Evolutionary conservation across 2,329 filamentous ascomycete species (phyloP), one percentile per base, ranked within the genome.

Genomic region (Moelleriella libera): DNA sequence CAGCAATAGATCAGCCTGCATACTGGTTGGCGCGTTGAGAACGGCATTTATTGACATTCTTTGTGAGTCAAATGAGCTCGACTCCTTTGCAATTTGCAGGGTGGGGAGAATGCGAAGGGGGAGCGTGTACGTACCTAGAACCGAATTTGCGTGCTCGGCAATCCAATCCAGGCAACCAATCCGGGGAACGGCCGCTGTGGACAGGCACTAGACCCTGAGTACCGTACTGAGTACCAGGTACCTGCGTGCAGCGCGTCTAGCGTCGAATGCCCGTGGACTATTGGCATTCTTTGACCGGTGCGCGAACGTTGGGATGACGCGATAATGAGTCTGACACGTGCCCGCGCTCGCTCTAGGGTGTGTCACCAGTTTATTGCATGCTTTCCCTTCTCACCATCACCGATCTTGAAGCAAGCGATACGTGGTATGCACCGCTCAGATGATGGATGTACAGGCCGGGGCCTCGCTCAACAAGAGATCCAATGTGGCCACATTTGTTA

Each of bases 41-140:
- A 21, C 21, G 21, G 21, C 21, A 21, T 37, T 12, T 12, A 57
- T 60, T 43, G 32, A 30, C 29, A 32, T 50, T 40, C 11, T 32
- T 29, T 42, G 39, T 9, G 34, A 12, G 8, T 12, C 34, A 37
- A 37, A 37, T 4, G 34, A 37, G 34, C 34, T 12, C 12, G 8
- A 12, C 8, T 12, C 34, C 34, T 37, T 12, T 12, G 34, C 12
- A 37, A 37, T 37, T 37, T 37, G 34, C 34, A 37, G 12, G 12
- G 34, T 37, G 34, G 34, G 34, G 34, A 37, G 34, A 12, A 37
- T 37, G 34, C 34, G 34, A 37, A 37, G 34, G 12, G 34, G 12
- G 12, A 37, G 34, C 34, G 34, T 37, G 21, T 21, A 21, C 21
- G 21, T 21, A 21, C 21, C 21, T 21, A 21, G 21, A 21, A 21